phyloP scores from a whole-genome alignment of 139 green algal genomes.

The Pedinophyceae sp. region DNA sequence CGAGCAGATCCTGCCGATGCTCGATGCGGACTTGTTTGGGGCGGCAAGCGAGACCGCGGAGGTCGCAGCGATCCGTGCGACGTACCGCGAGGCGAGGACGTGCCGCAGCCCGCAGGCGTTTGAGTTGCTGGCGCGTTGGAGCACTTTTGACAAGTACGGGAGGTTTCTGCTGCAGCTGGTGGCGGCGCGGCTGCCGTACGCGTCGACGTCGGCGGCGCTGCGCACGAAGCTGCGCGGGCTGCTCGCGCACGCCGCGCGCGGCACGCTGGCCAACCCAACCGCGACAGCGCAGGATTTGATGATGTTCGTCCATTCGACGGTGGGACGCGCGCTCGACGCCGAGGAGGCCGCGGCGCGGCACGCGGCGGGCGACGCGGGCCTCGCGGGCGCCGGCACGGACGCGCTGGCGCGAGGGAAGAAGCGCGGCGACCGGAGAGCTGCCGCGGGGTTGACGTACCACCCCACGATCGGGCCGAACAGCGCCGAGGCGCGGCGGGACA shows the following conservation, averaged over 20 bases:
- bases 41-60: slow-evolving; percentile 57
- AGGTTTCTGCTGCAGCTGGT: slow-evolving; percentile 14
- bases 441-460: neutral
- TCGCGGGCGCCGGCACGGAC: slow-evolving; percentile 1
- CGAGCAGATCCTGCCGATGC: slow-evolving; percentile 40
- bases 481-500: too few relatives aligned
- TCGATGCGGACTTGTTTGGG: slow-evolving; percentile 67
- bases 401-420: slow-evolving; percentile 7
- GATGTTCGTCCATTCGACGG: slow-evolving; percentile 29
- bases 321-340: slow-evolving; percentile 23
- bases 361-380: slow-evolving; percentile 16
- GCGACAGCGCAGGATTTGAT: slow-evolving; percentile 32
- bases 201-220: slow-evolving; percentile 23
- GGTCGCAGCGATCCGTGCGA: slow-evolving; percentile 38
- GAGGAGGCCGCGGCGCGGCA: slow-evolving; percentile 22
- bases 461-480: neutral
- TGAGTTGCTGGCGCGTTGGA: slow-evolving; percentile 39
- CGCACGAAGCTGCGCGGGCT: slow-evolving; percentile 49
- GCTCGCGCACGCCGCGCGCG: slow-evolving; percentile 43
- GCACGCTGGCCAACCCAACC: slow-evolving; percentile 50
- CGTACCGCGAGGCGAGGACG: slow-evolving; percentile 64
- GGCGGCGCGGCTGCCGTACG: slow-evolving; percentile 24
- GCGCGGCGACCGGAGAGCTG: too few relatives aligned
- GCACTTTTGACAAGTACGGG: slow-evolving; percentile 32
- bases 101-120: slow-evolving; percentile 51